Evolutionary conservation across 2,329 filamentous ascomycete species (phyloP).

Genomic region (Phyllosticta citrichinensis): DNA sequence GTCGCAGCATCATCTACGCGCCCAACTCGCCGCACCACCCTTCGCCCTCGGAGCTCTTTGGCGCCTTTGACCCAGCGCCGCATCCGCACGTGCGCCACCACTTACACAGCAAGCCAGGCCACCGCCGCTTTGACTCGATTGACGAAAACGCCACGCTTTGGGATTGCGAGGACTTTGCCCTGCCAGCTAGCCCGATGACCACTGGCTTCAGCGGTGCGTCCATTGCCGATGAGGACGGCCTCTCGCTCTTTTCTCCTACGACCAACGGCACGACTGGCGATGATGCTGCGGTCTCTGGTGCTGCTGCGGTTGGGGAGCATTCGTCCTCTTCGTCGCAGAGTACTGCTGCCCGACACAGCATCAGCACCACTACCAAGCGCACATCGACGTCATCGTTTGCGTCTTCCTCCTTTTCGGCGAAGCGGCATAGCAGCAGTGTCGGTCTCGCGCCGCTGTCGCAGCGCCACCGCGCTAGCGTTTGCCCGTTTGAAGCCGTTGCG

Average conservation of each 20-base stretch:
- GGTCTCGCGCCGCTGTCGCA: background rate
- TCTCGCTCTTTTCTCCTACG: background rate
- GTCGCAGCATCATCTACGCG: background rate
- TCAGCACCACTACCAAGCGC: background rate
- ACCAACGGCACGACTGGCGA: background rate
- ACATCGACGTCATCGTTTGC: background rate
- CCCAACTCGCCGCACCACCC: slow-evolving; percentile 17
- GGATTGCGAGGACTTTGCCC: background rate
- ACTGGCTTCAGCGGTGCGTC: background rate
- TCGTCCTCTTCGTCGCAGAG: background rate
- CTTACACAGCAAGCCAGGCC: background rate
- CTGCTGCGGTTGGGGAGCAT: background rate
- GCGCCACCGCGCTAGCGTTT: background rate
- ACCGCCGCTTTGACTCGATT: background rate
- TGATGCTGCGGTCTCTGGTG: background rate
- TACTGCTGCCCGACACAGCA: background rate
- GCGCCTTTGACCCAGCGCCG: background rate
- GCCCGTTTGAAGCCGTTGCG: background rate
- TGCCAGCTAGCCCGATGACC: background rate
- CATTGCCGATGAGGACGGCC: background rate
- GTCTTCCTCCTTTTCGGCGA: background rate
- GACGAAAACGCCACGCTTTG: background rate
- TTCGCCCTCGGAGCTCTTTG: slow-evolving; percentile 17
- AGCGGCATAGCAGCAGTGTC: background rate
- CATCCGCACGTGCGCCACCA: background rate